Conservation (phyloP, 2,329 filamentous ascomycete genomes). For the Cordyceps militaris region DNA sequence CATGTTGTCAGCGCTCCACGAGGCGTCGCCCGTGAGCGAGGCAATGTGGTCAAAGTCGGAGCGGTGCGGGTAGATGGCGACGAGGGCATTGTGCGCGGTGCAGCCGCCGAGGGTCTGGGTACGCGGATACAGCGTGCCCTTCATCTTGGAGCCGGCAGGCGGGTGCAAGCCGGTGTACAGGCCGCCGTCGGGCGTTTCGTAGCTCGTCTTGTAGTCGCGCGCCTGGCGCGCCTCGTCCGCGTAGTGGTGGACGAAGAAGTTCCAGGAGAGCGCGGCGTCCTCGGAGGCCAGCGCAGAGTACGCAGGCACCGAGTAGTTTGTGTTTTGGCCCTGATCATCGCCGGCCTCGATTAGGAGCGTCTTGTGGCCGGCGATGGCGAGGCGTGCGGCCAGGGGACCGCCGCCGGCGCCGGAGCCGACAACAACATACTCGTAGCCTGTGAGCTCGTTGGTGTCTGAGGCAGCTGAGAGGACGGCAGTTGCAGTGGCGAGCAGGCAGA, state of each 20-base stretch:
- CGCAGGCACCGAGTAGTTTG: slow-evolving; percentile 48
- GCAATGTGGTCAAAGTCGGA: slow-evolving; percentile 48
- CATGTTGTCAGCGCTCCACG: slow-evolving; percentile 50
- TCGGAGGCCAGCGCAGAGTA: slow-evolving; percentile 47
- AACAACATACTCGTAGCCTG: slow-evolving; percentile 53
- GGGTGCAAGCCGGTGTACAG: slow-evolving; percentile 47
- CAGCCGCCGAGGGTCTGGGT: slow-evolving; percentile 51
- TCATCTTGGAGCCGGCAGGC: slow-evolving; percentile 41
- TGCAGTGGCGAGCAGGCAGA: slow-evolving; percentile 17
- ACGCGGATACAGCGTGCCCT: slow-evolving; percentile 52
- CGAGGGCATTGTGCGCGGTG: slow-evolving; percentile 47
- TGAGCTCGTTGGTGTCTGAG: slow-evolving; percentile 20
- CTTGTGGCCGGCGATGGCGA: slow-evolving; percentile 52
- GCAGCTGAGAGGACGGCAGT: slow-evolving; percentile 16
- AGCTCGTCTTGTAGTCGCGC: slow-evolving; percentile 53
- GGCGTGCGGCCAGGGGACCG: slow-evolving; percentile 49
- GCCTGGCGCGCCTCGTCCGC: slow-evolving; percentile 44
- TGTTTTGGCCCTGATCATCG: slow-evolving; percentile 43
- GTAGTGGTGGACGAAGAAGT: slow-evolving; percentile 59
- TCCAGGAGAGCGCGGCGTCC: slow-evolving; percentile 50
- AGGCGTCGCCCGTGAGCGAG: slow-evolving; percentile 45
- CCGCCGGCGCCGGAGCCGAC: slow-evolving; percentile 55
- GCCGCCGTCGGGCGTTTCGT: slow-evolving; percentile 41
- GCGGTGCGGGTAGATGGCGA: slow-evolving; percentile 44
- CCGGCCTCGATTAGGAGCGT: slow-evolving; percentile 56